A percentile compares a stretch with the other conserved stretches of the same genome.
These are phyloP conservation scores for Kwoniella botswanensis DNA, from an alignment of 768 basidiomycete species.

Conservation along the genomic window DNA sequence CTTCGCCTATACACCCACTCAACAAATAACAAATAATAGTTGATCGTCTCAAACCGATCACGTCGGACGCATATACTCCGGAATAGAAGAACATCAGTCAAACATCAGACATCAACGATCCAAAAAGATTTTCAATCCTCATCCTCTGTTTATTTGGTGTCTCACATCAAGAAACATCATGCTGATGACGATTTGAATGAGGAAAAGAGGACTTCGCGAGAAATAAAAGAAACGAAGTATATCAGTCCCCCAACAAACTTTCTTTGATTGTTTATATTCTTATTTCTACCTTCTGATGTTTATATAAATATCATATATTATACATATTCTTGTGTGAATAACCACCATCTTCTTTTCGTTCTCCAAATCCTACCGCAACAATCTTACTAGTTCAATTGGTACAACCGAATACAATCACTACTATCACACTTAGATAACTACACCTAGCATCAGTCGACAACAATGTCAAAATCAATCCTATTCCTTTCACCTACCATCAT, in stretches of 20 bases:
- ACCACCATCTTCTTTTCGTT: too few species aligned
- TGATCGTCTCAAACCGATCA: not conserved
- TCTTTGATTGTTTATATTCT: not conserved
- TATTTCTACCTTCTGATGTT: not conserved
- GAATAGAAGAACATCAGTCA: not conserved
- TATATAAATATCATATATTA: not conserved
- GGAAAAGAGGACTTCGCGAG: not conserved
- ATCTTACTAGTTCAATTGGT: not conserved
- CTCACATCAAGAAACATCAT: too few species aligned
- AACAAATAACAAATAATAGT: not conserved
- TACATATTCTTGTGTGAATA: not conserved
- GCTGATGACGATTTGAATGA: not conserved
- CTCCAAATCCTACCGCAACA: not conserved
- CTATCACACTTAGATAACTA: not conserved
- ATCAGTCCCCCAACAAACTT: not conserved
- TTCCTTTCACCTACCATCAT: conserved; percentile 47
- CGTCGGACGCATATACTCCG: not conserved
- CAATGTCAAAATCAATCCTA: conserved; percentile 13
- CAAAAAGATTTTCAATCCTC: not conserved
- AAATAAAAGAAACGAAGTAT: not conserved
- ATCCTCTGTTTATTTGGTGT: too few species aligned
- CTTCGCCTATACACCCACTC: not conserved
- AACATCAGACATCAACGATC: too few species aligned
- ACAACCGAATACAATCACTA: not conserved
- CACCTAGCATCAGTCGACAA: not conserved